A percentile compares a stretch with the other conserved stretches of the same genome.
Evolutionary conservation across 495 filamentous ascomycete genomes (phyloP).

Genomic region (Hypoxylon rickii): DNA sequence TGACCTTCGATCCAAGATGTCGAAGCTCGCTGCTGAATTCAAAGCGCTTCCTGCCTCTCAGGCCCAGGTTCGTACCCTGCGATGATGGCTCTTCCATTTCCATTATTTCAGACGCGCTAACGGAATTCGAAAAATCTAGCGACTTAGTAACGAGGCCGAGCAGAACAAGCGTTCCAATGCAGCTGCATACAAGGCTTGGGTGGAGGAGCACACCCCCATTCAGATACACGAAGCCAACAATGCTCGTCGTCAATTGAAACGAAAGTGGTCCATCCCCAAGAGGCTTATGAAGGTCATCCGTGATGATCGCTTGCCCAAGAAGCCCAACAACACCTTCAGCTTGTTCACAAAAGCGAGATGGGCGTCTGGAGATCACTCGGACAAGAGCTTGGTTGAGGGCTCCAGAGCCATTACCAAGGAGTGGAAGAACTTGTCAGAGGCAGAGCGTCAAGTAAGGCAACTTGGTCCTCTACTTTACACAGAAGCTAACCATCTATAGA

Average conservation of each 20-base stretch:
- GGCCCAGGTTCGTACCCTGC: slow-evolving; percentile 36
- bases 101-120: slow-evolving; percentile 9
- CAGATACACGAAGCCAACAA: slow-evolving; percentile 66
- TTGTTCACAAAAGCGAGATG: slow-evolving; percentile 55
- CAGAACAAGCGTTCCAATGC: slow-evolving; percentile 52
- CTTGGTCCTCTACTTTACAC: not conserved
- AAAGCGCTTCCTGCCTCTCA: slow-evolving; percentile 36
- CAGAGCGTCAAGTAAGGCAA: slow-evolving; percentile 56
- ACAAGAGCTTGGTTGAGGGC: slow-evolving; percentile 37
- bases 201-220: slow-evolving; percentile 58
- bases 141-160: slow-evolving; percentile 51
- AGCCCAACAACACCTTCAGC: slow-evolving; percentile 42
- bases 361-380: slow-evolving; percentile 52
- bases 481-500: too few species aligned
- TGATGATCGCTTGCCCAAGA: slow-evolving; percentile 66
- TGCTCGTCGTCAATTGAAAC: slow-evolving; percentile 59
- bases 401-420: slow-evolving; percentile 46
- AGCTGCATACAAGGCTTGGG: slow-evolving; percentile 59
- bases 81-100: not conserved
- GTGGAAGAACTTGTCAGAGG: slow-evolving; percentile 56
- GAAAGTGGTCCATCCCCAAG: slow-evolving; percentile 29
- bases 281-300: slow-evolving; percentile 40
- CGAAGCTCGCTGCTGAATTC: slow-evolving; percentile 21
- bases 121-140: slow-evolving; percentile 33
- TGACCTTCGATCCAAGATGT: not conserved